Evolutionary conservation across 192 early-diverging fungal species (phyloP), one percentile per base, ranked within the genome.

Genomic region (Dimargaris verticillata): DNA sequence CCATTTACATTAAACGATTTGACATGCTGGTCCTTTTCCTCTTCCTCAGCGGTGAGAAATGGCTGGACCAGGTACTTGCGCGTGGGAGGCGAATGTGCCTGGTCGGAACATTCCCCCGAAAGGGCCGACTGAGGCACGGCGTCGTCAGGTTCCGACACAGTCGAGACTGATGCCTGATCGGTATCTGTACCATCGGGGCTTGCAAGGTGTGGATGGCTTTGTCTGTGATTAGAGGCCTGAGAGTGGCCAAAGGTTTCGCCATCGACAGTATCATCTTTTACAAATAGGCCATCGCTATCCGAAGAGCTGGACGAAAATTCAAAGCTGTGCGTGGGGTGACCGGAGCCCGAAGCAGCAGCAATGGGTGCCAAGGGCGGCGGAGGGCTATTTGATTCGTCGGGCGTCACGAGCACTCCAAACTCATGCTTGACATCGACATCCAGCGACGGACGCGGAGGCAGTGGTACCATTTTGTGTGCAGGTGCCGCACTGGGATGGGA

Each of bases 31-130:
- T 28, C 25, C 2, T 54, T 26, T n/a, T 55, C 17, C 53, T 28
- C 53, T 20, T 51, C 49, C 20, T 51, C 49, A 10, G 18, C 26
- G 26, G 20, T 26, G 20, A 51, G 49, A n/a, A 51, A 51, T 18
- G 49, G 49, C 18, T 51, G 49, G 18, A 10, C 22, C 20, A 51
- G 49, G 49, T 51, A 51, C 26, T 51, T 51, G 22, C 49, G 49
- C 26, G 18, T 26, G 22, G 49, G 49, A 38, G 33, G 33, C 33
- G 33, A 38, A 38, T 38, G 33, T 7, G 7, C 33, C 33, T 2
- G 33, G 33, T 38, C 33, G 33, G 33, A 7, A 7, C 2, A 38
- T 51, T 10, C 18, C 7, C n/a, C 18, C 49, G 20, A 26, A 11
- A 51, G 49, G 2, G 49, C 6, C 1, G 49, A 0, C 18, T 20